phyloP scores from a whole-genome alignment of 192 early-diverging fungal genomes.

The Coemansia sp. region DNA sequence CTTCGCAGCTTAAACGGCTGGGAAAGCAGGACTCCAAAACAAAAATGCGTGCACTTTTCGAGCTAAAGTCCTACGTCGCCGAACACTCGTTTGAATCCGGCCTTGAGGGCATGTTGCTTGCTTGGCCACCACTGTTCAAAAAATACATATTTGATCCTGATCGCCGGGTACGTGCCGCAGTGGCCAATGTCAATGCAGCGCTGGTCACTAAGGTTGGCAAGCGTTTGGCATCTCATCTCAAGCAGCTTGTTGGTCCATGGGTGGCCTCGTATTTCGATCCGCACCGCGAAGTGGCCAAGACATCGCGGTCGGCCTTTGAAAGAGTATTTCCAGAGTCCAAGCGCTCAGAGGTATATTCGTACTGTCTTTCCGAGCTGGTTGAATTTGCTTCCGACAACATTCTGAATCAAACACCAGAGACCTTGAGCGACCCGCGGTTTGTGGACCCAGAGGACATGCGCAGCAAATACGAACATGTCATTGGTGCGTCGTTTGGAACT shows the following conservation, averaged over 20 bases:
- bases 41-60: slow-evolving; percentile 82
- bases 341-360: slow-evolving; percentile 69
- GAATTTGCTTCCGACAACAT: slow-evolving; percentile 68
- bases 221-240: slow-evolving; percentile 76
- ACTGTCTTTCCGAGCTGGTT: slow-evolving; percentile 74
- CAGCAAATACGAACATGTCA: slow-evolving; percentile 43
- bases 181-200: slow-evolving; percentile 65
- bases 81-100: slow-evolving; percentile 56
- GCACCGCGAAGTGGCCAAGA: slow-evolving; percentile 69
- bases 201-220: slow-evolving; percentile 70
- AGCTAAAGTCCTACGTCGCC: slow-evolving; percentile 64
- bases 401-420: slow-evolving; percentile 76
- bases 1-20: slow-evolving; percentile 80
- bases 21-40: slow-evolving; percentile 87
- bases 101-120: slow-evolving; percentile 42
- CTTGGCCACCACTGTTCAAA: slow-evolving; percentile 39
- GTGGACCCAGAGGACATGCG: slow-evolving; percentile 36
- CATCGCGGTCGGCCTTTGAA: slow-evolving; percentile 59
- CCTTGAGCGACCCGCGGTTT: slow-evolving; percentile 64
- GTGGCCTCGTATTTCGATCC: slow-evolving; percentile 80
- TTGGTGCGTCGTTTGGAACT: slow-evolving; percentile 44
- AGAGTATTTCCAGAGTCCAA: slow-evolving; percentile 80
- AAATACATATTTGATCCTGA: slow-evolving; percentile 70
- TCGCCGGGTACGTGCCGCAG: slow-evolving; percentile 74
- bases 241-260: slow-evolving; percentile 83